Percentiles rank a stretch among this genome's conserved stretches.
Evolutionary conservation across 352 stramenopile genomes (phyloP).

Genomic region (Phytophthora vignae): DNA sequence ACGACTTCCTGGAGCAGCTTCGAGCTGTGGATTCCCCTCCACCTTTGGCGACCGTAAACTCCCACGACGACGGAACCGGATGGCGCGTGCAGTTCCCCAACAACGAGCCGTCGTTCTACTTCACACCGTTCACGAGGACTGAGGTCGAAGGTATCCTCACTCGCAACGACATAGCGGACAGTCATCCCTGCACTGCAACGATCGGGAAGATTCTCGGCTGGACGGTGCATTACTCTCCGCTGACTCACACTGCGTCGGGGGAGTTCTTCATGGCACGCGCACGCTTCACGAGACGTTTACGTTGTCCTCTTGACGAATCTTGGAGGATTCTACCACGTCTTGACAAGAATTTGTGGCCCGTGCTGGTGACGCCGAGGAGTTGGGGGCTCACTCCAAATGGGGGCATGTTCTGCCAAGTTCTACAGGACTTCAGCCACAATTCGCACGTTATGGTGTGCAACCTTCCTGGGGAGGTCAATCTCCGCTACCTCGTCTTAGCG

Average conservation of each 20-base stretch:
- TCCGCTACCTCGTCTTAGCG: background rate
- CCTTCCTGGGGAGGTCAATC: background rate
- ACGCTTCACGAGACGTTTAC: background rate
- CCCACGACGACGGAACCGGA: background rate
- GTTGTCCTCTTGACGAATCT: background rate
- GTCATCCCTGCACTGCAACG: constrained; percentile 8
- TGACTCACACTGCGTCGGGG: constrained; percentile 1
- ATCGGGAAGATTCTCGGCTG: constrained; percentile 13
- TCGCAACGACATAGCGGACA: background rate
- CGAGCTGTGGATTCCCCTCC: background rate
- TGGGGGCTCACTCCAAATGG: background rate
- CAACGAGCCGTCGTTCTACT: constrained; percentile 32
- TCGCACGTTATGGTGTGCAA: background rate
- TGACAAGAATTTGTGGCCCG: background rate
- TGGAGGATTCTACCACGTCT: background rate
- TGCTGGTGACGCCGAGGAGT: background rate
- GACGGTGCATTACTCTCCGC: constrained; percentile 4
- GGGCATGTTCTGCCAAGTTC: constrained; percentile 13
- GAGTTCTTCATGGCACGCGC: background rate
- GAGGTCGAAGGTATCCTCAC: constrained; percentile 20
- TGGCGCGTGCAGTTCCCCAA: constrained; percentile 18
- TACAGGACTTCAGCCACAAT: background rate
- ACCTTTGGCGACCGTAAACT: background rate
- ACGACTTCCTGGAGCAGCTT: background rate
- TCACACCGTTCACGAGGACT: constrained; percentile 20